Percentiles rank a stretch among this genome's conserved stretches.
Evolutionary conservation across 176 grass and related monocot genomes (phyloP).

Genomic region (maize (Zea mays)): DNA sequence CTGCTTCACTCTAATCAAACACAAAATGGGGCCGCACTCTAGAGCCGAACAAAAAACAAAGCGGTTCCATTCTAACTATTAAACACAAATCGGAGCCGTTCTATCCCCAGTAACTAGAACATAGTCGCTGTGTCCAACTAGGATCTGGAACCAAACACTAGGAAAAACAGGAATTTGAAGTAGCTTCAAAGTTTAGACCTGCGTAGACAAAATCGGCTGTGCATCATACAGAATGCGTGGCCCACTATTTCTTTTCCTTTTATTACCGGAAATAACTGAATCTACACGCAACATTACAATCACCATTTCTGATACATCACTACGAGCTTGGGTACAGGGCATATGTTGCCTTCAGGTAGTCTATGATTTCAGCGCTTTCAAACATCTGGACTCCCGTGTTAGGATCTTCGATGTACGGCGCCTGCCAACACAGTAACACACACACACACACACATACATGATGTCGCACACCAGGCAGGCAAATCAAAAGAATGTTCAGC

Average conservation of each 20-base stretch:
- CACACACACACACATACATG: not conserved
- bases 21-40: too few relatives aligned
- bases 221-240: not conserved
- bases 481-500: not conserved
- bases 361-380: conserved; percentile 76
- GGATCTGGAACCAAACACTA: too few relatives aligned
- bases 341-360: conserved; percentile 72
- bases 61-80: too few relatives aligned
- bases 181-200: not conserved
- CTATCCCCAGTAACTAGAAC: too few relatives aligned
- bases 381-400: conserved; percentile 96
- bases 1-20: too few relatives aligned
- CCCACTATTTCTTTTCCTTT: not conserved
- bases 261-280: not conserved
- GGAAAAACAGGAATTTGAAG: not conserved
- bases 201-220: not conserved
- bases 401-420: conserved; percentile 83
- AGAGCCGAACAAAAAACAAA: too few relatives aligned
- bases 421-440: conserved; percentile 41
- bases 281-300: not conserved
- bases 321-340: not conserved
- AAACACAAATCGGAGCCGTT: too few relatives aligned
- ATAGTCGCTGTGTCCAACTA: too few relatives aligned
- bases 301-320: not conserved
- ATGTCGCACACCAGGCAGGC: not conserved